Evolutionary conservation across 1,139 yeast species (phyloP), one percentile per base, ranked within the genome.

Genomic region (Meyerozyma athensensis): DNA sequence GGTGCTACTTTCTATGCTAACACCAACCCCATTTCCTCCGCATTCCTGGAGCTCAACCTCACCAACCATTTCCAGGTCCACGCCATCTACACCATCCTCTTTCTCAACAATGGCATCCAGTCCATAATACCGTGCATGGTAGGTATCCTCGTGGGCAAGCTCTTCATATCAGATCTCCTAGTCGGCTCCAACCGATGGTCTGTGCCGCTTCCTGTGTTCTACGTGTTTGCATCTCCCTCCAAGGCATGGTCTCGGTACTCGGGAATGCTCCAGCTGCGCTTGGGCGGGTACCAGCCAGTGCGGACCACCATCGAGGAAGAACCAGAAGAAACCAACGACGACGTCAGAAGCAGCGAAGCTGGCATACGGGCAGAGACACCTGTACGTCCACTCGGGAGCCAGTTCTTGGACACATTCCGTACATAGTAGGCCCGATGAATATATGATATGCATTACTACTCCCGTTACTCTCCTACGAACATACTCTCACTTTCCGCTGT

Each of bases 1-100:
- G 28, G 28, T 24, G 28, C 28, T 12, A 3, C 13, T 24, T 5
- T 13, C 12, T 22, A n/a, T 22, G 26, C 26, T 22, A n/a, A n/a
- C 22, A 19, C 22, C 8, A 8, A 6, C 8, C 22, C 22, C 8
- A 7, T 8, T 19, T 19, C 22, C 22, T 19, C 22, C 22, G 22
- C 22, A 4, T 24, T 24, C 14, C 14, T 37, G 43, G 68, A 62
- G 41, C 42, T 78, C 6, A 60, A 58, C 0, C 51, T 79, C 9
- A 69, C 81, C 1, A 85, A 82, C 55, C 81, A 79, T 49, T 70
- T 77, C 41, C 74, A 79, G 36, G 54, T 80, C 3, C 79, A 78
- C 46, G 48, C 80, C 5, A 45, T 81, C 9, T 74, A 72, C 32
- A 58, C 74, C 7, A 67, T 81, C 32, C 55, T 85, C 33, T 53